Evolutionary conservation across 1,284 basidiomycete species (phyloP).

Genomic region (Pyrrhoderma noxium): DNA sequence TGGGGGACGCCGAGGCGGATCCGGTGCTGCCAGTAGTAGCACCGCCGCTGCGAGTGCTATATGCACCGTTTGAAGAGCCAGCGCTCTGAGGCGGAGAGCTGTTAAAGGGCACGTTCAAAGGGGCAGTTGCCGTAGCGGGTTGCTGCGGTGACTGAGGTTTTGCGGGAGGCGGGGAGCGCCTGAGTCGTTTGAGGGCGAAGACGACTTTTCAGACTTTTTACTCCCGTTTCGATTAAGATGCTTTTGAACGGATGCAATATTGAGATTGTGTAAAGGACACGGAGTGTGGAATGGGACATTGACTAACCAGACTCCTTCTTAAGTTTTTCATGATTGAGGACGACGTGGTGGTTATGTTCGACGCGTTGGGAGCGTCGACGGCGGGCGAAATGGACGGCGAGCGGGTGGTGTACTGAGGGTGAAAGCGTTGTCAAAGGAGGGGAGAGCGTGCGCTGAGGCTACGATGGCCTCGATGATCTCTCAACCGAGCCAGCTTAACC

Average conservation of each 20-base stretch:
- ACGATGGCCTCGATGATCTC: conserved; percentile 3
- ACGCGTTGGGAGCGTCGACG: conserved; percentile 15
- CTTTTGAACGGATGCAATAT: conserved; percentile 32
- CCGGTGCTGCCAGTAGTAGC: background rate
- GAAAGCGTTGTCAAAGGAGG: no score
- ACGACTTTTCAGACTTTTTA: conserved; percentile 47
- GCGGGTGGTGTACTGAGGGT: background rate
- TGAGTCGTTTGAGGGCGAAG: conserved; percentile 27
- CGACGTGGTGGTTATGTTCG: conserved; percentile 14
- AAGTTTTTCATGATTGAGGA: conserved; percentile 69
- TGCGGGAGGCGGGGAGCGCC: conserved; percentile 32
- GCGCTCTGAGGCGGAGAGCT: background rate
- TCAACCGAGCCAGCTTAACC: background rate
- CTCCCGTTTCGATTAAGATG: conserved; percentile 55
- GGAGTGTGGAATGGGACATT: conserved; percentile 19
- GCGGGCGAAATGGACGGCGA: background rate
- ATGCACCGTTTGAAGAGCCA: conserved; percentile 22
- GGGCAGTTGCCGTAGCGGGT: conserved; percentile 5
- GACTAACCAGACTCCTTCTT: conserved; percentile 77
- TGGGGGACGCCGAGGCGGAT: conserved; percentile 1
- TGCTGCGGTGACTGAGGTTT: conserved; percentile 25
- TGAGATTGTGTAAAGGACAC: conserved; percentile 22
- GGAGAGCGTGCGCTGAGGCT: conserved; percentile 5
- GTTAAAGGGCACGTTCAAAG: conserved; percentile 10
- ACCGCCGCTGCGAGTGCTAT: background rate